These are phyloP conservation scores for Leccinum fallax DNA, from an alignment of 1,284 basidiomycete genomes.

Conservation along the genomic window DNA sequence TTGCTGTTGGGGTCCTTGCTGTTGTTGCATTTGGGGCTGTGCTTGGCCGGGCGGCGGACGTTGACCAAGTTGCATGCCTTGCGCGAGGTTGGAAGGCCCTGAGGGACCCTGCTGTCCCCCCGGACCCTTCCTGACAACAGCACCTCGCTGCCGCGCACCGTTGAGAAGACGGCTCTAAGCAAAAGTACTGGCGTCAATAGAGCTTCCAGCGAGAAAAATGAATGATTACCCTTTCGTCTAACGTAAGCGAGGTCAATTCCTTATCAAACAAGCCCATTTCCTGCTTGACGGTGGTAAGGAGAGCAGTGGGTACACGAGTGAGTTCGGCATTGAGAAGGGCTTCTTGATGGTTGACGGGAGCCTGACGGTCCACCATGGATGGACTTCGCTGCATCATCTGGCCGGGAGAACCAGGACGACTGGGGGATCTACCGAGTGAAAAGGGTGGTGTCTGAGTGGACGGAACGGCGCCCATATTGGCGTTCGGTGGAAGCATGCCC, in stretches of 20 bases:
- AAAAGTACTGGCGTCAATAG: constrained; percentile 14
- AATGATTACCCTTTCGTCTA: constrained; percentile 57
- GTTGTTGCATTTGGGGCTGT: constrained; percentile 27
- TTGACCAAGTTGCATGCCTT: constrained; percentile 32
- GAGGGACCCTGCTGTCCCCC: constrained; percentile 39
- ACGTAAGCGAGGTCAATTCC: constrained; percentile 46
- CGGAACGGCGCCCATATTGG: constrained; percentile 40
- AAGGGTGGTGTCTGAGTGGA: constrained; percentile 43
- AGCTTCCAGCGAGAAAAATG: constrained; percentile 2
- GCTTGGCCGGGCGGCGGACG: constrained; percentile 28
- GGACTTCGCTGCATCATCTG: constrained; percentile 58
- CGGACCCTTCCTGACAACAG: constrained; percentile 29
- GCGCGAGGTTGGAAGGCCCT: constrained; percentile 39
- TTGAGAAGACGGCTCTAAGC: constrained; percentile 42
- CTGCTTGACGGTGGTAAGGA: constrained; percentile 42
- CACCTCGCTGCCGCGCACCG: constrained; percentile 28
- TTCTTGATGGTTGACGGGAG: constrained; percentile 33
- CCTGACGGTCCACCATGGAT: constrained; percentile 49
- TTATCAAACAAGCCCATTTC: constrained; percentile 52
- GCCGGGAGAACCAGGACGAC: constrained; percentile 56
- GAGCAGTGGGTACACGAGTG: constrained; percentile 33
- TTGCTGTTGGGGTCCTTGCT: constrained; percentile 24
- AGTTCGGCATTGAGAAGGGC: constrained; percentile 41
- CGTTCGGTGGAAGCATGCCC: constrained; percentile 50
- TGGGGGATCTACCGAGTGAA: constrained; percentile 51